phyloP scores from a whole-genome alignment of 2,329 filamentous ascomycete genomes.

The Curvularia lunata region DNA sequence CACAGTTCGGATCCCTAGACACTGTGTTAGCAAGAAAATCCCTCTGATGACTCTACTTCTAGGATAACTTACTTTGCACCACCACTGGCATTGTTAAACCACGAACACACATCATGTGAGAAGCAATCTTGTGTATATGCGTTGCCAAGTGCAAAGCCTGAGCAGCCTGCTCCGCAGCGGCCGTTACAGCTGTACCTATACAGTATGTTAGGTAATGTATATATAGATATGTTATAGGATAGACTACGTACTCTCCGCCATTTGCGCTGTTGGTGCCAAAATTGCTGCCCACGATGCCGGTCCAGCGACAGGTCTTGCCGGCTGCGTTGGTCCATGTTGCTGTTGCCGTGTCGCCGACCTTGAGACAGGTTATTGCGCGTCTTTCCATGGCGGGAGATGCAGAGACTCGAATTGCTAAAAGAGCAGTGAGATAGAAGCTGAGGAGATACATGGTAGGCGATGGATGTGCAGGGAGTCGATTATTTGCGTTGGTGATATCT shows the following conservation, averaged over 20 bases:
- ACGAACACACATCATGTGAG: constrained; percentile 60
- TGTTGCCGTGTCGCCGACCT: constrained; percentile 51
- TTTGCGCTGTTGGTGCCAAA: constrained; percentile 53
- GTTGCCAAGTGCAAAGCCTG: constrained; percentile 54
- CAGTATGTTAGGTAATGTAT: constrained; percentile 7
- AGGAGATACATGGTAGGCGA: constrained; percentile 9
- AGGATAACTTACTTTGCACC: constrained; percentile 50
- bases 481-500: neutral
- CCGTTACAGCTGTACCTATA: constrained; percentile 59
- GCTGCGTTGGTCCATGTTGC: constrained; percentile 56
- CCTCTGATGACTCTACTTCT: neutral
- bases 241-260: constrained; percentile 55
- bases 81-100: constrained; percentile 58
- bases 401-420: constrained; percentile 1
- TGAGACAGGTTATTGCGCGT: constrained; percentile 50
- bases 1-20: constrained; percentile 57
- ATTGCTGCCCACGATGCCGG: constrained; percentile 56
- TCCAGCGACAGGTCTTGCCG: constrained; percentile 53
- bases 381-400: constrained; percentile 15
- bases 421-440: constrained; percentile 7
- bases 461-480: neutral
- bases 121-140: constrained; percentile 61
- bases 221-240: neutral
- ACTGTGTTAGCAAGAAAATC: neutral
- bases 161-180: constrained; percentile 57